A percentile compares a stretch with the other conserved stretches of the same genome.
Conservation (phyloP, 345 rosid species). For the Lumnitzera racemosa region DNA sequence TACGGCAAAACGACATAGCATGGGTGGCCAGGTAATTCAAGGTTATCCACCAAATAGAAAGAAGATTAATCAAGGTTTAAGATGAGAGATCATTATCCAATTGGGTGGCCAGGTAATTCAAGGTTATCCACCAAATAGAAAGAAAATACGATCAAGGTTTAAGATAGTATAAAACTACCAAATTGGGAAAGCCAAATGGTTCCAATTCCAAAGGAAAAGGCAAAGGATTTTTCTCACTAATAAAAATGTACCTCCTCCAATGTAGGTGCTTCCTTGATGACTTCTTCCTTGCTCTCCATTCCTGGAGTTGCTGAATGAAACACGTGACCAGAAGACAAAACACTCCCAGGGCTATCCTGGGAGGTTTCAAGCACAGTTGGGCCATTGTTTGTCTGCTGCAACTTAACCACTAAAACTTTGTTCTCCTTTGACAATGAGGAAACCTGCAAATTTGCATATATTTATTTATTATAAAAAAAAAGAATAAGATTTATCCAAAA, state of each 20-base stretch:
- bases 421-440: slow-evolving; percentile 56
- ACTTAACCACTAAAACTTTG: slow-evolving; percentile 40
- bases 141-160: too few species aligned
- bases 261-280: slow-evolving; percentile 12
- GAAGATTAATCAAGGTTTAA: too few species aligned
- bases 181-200: too few species aligned
- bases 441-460: slow-evolving; percentile 32
- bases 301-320: slow-evolving; percentile 12
- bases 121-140: too few species aligned
- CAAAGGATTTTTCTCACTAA: not conserved
- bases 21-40: too few species aligned
- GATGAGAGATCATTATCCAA: too few species aligned
- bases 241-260: slow-evolving; percentile 18
- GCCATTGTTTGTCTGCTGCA: slow-evolving; percentile 39
- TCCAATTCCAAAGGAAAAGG: not conserved
- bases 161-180: too few species aligned
- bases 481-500: too few species aligned
- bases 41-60: too few species aligned
- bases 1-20: too few species aligned
- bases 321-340: slow-evolving; percentile 16
- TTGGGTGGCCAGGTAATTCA: too few species aligned
- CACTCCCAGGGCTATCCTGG: slow-evolving; percentile 10
- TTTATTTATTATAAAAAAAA: too few species aligned
- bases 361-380: slow-evolving; percentile 10
- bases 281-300: slow-evolving; percentile 21